phyloP scores from a whole-genome alignment of 371 early-diverging fungal genomes.

The Mortierella sp. region DNA sequence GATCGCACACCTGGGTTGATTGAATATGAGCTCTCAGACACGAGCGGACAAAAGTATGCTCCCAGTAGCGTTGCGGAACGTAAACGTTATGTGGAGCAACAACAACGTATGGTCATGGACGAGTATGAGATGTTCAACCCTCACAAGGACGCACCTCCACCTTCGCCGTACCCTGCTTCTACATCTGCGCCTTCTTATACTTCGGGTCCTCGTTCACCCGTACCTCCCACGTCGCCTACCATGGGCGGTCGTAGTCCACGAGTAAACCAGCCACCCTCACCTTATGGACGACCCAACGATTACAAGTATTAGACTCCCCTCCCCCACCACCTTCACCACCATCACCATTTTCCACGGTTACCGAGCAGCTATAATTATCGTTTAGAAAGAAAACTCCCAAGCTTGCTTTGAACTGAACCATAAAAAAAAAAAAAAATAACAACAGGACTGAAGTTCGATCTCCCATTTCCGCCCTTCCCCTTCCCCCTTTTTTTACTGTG shows the following conservation, averaged over 20 bases:
- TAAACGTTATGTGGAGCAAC: slow-evolving; percentile 51
- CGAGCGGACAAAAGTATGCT: slow-evolving; percentile 46
- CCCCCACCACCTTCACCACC: neutral
- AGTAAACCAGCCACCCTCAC: slow-evolving; percentile 21
- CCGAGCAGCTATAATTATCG: no score
- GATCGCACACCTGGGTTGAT: slow-evolving; percentile 37
- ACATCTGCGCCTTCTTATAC: slow-evolving; percentile 39
- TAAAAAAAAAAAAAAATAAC: no score
- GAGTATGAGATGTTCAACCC: slow-evolving; percentile 54
- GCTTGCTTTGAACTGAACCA: no score
- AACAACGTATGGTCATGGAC: slow-evolving; percentile 55
- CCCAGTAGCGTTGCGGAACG: slow-evolving; percentile 45
- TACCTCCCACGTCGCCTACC: slow-evolving; percentile 26
- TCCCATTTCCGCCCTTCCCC: no score
- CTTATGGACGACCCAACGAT: slow-evolving; percentile 30
- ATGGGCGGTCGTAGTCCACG: slow-evolving; percentile 52
- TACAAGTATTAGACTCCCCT: slow-evolving; percentile 19
- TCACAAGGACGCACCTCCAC: slow-evolving; percentile 32
- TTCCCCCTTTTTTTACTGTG: no score
- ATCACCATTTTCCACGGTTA: no score
- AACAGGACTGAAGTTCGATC: no score
- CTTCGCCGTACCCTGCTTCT: slow-evolving; percentile 46
- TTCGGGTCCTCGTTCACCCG: slow-evolving; percentile 20
- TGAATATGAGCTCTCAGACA: slow-evolving; percentile 51
- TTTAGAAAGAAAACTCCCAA: no score